phyloP scores from a whole-genome alignment of 2,329 filamentous ascomycete species.

The Plectosphaerella cucumerina region DNA sequence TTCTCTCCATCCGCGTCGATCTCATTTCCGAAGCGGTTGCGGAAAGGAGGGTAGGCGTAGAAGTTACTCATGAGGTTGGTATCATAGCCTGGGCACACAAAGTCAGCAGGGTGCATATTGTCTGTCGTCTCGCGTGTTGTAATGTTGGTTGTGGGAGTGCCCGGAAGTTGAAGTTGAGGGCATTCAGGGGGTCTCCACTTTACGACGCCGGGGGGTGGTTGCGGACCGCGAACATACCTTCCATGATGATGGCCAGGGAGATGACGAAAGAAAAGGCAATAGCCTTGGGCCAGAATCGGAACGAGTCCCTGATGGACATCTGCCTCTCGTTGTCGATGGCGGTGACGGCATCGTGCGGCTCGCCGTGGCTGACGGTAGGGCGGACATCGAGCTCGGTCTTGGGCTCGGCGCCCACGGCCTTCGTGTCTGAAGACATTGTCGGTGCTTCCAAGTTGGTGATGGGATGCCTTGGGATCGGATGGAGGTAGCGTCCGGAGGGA shows the following conservation, averaged over 20 bases:
- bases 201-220: too few species aligned
- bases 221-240: constrained; percentile 8
- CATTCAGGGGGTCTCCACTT: too few species aligned
- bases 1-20: not conserved
- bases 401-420: not conserved
- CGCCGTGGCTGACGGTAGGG: constrained; percentile 9
- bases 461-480: not conserved
- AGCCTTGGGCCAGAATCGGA: constrained; percentile 16
- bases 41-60: constrained; percentile 30
- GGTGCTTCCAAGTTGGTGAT: not conserved
- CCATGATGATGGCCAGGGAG: constrained; percentile 21
- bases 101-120: not conserved
- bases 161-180: too few species aligned
- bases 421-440: not conserved
- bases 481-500: not conserved
- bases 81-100: constrained; percentile 26
- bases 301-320: constrained; percentile 14
- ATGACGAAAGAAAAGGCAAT: constrained; percentile 16
- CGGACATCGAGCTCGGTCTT: constrained; percentile 3
- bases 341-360: constrained; percentile 6
- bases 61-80: constrained; percentile 30
- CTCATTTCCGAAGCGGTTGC: constrained; percentile 30
- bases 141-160: not conserved
- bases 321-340: constrained; percentile 15
- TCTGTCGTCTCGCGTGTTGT: not conserved